Evolutionary conservation across 2,329 filamentous ascomycete species (phyloP), one percentile per base, ranked within the genome.

Genomic region (Harringtonia lauricola): DNA sequence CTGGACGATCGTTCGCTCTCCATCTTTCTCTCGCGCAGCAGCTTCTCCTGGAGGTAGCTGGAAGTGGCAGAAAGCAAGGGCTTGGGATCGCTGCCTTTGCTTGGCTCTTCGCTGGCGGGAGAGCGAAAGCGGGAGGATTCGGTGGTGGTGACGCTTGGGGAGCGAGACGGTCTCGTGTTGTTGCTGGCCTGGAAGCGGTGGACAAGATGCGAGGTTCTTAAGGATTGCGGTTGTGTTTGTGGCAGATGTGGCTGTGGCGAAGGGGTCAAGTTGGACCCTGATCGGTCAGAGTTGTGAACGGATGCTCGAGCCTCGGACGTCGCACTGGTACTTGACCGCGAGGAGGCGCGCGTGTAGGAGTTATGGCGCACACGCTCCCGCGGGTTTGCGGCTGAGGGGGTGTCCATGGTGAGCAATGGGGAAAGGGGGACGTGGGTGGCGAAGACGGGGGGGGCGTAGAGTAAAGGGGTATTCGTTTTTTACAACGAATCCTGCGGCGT

Each of bases 11-110:
- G 65, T 34, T 72, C 70, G 39, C 62, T 64, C 50, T 76, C 73
- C 0, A 64, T 63, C 42, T 59, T 66, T 29, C 73, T 66, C 51
- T 74, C 70, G 24, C 61, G 67, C 39, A 70, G 66, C n/a, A 79
- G 58, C 48, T 65, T 70, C 53, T 77, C 73, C 38, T 75, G 74
- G 3, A 79, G 60, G 41, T 76, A 71, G 15, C 60, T 66, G 0
- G 74, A 78, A 14, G 70, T 58, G 1, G 64, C 61, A 2, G 55
- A 54, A 4, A 58, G 49, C 22, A 58, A 56, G 36, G 62, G 65
- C 15, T 64, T 62, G 6, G 63, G 58, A 22, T 73, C 69, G 35
- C 43, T 47, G 3, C 43, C 30, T 18, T 7, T 26, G 24, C 63
- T 62, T 3, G 62, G 57, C 18, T 74, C 70, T 26, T 60, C 58